Percentiles rank a stretch among this genome's conserved stretches.
phyloP scores from a whole-genome alignment of 2,329 filamentous ascomycete species.

The Pseudocercospora ulei region DNA sequence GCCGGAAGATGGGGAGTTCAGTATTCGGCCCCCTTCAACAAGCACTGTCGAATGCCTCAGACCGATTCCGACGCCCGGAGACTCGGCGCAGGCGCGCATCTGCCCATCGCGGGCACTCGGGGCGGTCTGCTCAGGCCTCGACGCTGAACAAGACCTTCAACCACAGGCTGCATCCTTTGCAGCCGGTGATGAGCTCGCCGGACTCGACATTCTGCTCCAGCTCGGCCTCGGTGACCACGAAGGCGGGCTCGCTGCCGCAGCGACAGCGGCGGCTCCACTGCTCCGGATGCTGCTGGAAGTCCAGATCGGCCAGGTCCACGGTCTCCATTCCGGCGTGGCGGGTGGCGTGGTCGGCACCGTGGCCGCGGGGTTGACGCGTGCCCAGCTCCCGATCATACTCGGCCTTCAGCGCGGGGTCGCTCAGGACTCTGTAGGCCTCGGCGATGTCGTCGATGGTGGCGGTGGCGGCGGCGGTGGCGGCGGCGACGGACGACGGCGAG shows the following conservation, averaged over 20 bases:
- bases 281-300: constrained; percentile 34
- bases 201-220: constrained; percentile 44
- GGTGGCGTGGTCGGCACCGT: constrained; percentile 10
- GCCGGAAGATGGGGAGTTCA: not conserved
- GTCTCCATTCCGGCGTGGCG: constrained; percentile 45
- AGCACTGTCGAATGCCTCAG: no score
- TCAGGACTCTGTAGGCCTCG: constrained; percentile 49
- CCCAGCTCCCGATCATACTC: constrained; percentile 44
- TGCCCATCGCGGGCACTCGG: not conserved
- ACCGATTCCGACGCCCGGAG: no score
- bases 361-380: constrained; percentile 15
- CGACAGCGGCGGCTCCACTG: constrained; percentile 48
- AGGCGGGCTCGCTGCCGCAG: constrained; percentile 51
- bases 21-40: no score
- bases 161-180: constrained; percentile 55
- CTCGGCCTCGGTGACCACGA: constrained; percentile 47
- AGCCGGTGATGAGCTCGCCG: constrained; percentile 52
- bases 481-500: no score
- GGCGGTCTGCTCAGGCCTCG: constrained; percentile 32
- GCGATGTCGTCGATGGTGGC: constrained; percentile 50
- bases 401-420: constrained; percentile 36
- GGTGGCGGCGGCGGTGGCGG: constrained; percentile 17
- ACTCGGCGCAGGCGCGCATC: not conserved
- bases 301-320: constrained; percentile 50
- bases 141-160: constrained; percentile 52